Percentiles rank a stretch among this genome's conserved stretches.
phyloP scores from a whole-genome alignment of 2,329 filamentous ascomycete genomes.

The Claviceps humidiphila region DNA sequence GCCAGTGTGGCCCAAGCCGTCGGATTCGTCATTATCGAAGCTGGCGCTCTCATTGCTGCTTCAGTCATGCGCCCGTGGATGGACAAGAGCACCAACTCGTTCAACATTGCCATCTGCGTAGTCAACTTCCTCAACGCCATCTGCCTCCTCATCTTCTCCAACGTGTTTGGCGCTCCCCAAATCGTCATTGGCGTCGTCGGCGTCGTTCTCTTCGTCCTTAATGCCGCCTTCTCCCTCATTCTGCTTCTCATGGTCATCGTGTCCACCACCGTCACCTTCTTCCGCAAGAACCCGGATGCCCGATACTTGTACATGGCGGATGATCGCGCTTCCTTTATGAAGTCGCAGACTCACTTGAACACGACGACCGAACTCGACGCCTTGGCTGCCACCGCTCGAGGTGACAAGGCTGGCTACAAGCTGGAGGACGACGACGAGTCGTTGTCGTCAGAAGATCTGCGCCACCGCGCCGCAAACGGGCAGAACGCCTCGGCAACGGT shows the following conservation, averaged over 20 bases:
- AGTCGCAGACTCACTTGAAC: conserved; percentile 72
- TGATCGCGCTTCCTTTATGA: conserved; percentile 93
- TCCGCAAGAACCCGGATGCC: conserved; percentile 87
- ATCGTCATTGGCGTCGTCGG: conserved; percentile 81
- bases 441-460: conserved; percentile 24
- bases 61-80: conserved; percentile 86
- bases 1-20: conserved; percentile 64
- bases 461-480: conserved; percentile 20
- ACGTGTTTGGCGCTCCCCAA: conserved; percentile 70
- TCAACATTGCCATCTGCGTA: conserved; percentile 84
- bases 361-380: conserved; percentile 79
- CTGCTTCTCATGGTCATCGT: conserved; percentile 64
- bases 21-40: conserved; percentile 72
- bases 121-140: conserved; percentile 87
- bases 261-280: conserved; percentile 55
- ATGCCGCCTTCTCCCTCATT: conserved; percentile 70
- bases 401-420: conserved; percentile 51
- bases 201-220: conserved; percentile 77
- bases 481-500: conserved; percentile 13
- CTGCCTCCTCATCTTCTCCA: conserved; percentile 78
- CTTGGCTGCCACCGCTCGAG: conserved; percentile 74
- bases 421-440: conserved; percentile 30
- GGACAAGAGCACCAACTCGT: conserved; percentile 96
- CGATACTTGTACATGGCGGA: conserved; percentile 95
- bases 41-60: conserved; percentile 60